phyloP scores from a whole-genome alignment of 305 asterid species.

The Fraxinus floribunda region DNA sequence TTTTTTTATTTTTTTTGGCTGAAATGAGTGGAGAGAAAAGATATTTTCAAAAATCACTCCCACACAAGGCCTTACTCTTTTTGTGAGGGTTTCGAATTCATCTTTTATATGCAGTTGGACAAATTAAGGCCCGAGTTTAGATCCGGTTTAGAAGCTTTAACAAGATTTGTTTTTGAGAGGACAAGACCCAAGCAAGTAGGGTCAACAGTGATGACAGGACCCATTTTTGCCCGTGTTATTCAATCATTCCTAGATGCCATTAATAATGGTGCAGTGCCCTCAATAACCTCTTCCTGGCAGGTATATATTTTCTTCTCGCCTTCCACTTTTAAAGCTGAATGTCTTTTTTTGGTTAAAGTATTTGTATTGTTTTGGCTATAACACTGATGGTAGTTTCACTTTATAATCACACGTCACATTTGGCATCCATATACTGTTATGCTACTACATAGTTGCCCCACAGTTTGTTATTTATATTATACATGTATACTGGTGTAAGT shows the following conservation, averaged over 20 bases:
- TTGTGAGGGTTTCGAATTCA: neutral
- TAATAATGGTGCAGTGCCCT: constrained; percentile 94
- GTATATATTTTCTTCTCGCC: constrained; percentile 34
- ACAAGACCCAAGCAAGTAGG: constrained; percentile 95
- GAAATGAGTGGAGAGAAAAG: neutral
- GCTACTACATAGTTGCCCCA: neutral
- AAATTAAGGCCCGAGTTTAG: constrained; percentile 87
- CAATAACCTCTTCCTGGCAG: constrained; percentile 98
- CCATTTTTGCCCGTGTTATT: constrained; percentile 79
- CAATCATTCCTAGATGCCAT: constrained; percentile 93
- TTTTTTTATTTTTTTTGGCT: neutral
- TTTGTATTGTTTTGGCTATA: neutral
- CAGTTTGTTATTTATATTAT: neutral
- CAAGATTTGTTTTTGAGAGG: constrained; percentile 87
- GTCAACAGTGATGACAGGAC: constrained; percentile 89
- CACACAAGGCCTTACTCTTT: neutral
- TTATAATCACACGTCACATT: neutral
- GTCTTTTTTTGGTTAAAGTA: constrained; percentile 12
- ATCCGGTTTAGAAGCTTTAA: constrained; percentile 87
- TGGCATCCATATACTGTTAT: neutral
- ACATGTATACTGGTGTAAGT: neutral
- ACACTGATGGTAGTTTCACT: neutral
- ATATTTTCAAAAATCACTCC: neutral
- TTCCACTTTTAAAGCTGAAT: neutral
- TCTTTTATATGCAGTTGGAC: constrained; percentile 54